Evolutionary conservation across 169 alveolate genomes (phyloP), one percentile per base, ranked within the genome.

Genomic region (Eimeria praecox): DNA sequence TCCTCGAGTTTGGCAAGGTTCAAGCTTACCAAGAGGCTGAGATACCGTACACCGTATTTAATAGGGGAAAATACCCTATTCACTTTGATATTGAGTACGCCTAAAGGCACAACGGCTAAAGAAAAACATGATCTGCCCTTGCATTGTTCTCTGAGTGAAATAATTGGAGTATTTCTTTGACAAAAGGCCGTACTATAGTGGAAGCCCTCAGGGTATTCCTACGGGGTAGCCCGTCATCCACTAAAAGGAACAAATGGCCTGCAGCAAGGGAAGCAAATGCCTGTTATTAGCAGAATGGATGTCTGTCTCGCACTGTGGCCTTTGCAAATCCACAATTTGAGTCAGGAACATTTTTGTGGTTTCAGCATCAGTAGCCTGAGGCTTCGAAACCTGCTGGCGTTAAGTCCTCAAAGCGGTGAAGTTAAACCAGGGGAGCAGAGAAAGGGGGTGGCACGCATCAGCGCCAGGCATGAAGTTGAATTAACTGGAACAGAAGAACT

Each of bases 11-110:
- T 89, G 99, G 98, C 9, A 98, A 98, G 83, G 99, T 99, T 22
- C 98, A 98, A 95, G 99, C 98, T 20, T 98, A 98, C 46, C 99
- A 98, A 42, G 97, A 98, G 69, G 98, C 98, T 88, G 98, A 98
- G 95, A 96, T 97, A 95, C 97, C 97, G 14, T 95, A 98, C 95
- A 95, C 96, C 54, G 92, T 98, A 18, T 97, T 95, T 87, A 98
- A 98, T 95, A 96, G 97, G 54, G 99, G 99, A 62, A 97, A 98
- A 87, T 98, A 98, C 92, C 96, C 98, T 35, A 98, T 99, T 35
- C 97, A 97, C 42, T 98, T 96, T 62, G 97, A 97, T 30, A 97
- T 98, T 89, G 96, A 91, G 98, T 94, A 49, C 1, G 85, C 9
- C 82, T 59, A 2, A 54, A 1, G 42, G 56, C 46, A 85, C 54